Conservation (phyloP, 2,329 filamentous ascomycete genomes). For the Xylariales sp. region DNA sequence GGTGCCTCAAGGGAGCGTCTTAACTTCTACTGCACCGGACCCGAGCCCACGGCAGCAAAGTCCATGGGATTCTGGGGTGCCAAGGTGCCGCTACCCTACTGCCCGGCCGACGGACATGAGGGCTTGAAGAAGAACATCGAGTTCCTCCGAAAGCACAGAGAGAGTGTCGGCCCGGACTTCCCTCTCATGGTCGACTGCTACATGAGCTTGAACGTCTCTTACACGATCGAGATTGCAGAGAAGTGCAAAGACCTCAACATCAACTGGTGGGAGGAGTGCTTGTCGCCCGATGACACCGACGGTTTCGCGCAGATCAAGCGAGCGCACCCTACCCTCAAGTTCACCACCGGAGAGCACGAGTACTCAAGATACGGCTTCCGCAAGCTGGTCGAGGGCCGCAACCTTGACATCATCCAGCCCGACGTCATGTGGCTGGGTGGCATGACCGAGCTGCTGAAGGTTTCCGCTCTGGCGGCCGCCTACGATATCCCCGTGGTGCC, state of each 20-base stretch:
- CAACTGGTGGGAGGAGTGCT: slow-evolving; percentile 96
- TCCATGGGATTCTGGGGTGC: slow-evolving; percentile 85
- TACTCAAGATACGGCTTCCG: slow-evolving; percentile 94
- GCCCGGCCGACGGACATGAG: slow-evolving; percentile 77
- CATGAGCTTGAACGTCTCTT: slow-evolving; percentile 90
- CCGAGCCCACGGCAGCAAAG: slow-evolving; percentile 75
- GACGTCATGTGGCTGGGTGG: slow-evolving; percentile 98
- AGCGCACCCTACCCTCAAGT: slow-evolving; percentile 85
- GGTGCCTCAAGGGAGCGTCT: slow-evolving; percentile 80
- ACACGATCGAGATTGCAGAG: slow-evolving; percentile 80
- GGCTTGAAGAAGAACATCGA: slow-evolving; percentile 87
- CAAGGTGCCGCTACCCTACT: slow-evolving; percentile 87
- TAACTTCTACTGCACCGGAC: slow-evolving; percentile 93
- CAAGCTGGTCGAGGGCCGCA: slow-evolving; percentile 86
- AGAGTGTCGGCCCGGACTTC: slow-evolving; percentile 82
- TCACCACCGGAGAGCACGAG: slow-evolving; percentile 94
- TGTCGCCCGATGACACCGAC: slow-evolving; percentile 87
- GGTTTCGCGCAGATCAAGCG: slow-evolving; percentile 87
- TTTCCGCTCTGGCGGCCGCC: slow-evolving; percentile 82
- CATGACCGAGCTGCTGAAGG: slow-evolving; percentile 85
- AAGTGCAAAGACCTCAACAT: slow-evolving; percentile 79
- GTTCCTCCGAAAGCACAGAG: slow-evolving; percentile 79
- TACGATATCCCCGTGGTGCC: slow-evolving; percentile 94
- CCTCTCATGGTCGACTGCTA: slow-evolving; percentile 96
- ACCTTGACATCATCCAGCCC: slow-evolving; percentile 90